These are phyloP conservation scores for Pinus taeda DNA, from an alignment of 75 land plant species.

Conservation along the genomic window DNA sequence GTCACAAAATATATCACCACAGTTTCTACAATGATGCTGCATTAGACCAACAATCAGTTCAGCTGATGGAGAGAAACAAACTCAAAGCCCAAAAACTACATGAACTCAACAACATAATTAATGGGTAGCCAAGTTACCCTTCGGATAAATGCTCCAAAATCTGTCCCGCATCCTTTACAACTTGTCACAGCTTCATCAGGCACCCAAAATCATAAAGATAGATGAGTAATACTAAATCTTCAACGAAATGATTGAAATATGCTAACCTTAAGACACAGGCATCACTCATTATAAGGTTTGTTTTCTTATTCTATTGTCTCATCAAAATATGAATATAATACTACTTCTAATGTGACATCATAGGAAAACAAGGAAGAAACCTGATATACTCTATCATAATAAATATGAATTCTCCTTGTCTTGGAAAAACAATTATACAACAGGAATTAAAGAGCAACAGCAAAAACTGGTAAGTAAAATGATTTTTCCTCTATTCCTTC, in stretches of 20 bases:
- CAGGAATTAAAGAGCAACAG: too few species aligned
- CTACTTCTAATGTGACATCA: too few species aligned
- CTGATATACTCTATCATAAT: too few species aligned
- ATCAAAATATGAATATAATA: not conserved
- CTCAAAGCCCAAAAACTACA: constrained; percentile 8
- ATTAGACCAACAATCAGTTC: not conserved
- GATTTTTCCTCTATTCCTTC: too few species aligned
- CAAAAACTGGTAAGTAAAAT: too few species aligned
- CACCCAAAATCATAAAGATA: constrained; percentile 32
- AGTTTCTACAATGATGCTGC: constrained; percentile 96
- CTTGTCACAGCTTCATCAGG: constrained; percentile 86
- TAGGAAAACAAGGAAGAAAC: too few species aligned
- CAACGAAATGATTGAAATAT: not conserved
- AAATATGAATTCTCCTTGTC: too few species aligned
- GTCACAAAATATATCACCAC: constrained; percentile 96
- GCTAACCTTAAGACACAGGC: not conserved
- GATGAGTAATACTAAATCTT: not conserved
- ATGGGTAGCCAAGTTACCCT: constrained; percentile 29
- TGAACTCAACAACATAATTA: not conserved
- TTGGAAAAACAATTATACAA: too few species aligned
- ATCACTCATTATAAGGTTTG: not conserved
- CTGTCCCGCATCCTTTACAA: constrained; percentile 72
- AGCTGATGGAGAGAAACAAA: not conserved
- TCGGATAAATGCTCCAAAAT: constrained; percentile 76
- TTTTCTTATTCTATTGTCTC: not conserved